Conservation (phyloP, 805 yeast species). For the Kodamaea leandrae region DNA sequence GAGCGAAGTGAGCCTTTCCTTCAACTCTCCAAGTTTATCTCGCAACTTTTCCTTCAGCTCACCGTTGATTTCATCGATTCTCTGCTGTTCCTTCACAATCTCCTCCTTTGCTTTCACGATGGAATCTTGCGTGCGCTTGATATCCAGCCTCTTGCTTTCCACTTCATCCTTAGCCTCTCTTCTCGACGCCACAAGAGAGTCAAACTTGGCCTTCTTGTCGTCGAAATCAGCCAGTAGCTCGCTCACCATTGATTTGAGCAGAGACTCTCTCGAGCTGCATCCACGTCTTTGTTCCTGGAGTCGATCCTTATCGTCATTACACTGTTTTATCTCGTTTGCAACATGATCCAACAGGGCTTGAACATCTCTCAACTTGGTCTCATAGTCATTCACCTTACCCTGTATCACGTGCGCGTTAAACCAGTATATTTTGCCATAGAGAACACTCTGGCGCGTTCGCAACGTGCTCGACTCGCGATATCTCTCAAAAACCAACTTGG, state of each 20-base stretch:
- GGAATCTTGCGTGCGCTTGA: conserved; percentile 10
- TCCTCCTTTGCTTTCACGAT: conserved; percentile 17
- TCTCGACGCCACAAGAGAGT: conserved; percentile 28
- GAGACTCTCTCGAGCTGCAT: conserved; percentile 2
- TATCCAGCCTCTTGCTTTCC: conserved; percentile 17
- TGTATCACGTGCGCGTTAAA: conserved; percentile 35
- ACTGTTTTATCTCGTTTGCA: conserved; percentile 4
- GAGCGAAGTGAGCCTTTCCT: conserved; percentile 17
- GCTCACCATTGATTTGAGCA: conserved; percentile 19
- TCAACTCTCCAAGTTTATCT: conserved; percentile 21
- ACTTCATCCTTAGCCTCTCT: conserved; percentile 14
- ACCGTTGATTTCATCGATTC: conserved; percentile 42
- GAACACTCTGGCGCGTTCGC: conserved; percentile 28
- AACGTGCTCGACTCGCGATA: conserved; percentile 34
- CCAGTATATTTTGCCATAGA: conserved; percentile 45
- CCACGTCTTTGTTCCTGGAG: neutral
- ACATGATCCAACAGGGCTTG: conserved; percentile 6
- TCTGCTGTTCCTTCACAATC: conserved; percentile 32
- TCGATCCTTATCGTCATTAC: conserved; percentile 10
- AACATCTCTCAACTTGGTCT: conserved; percentile 4
- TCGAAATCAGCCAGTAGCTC: conserved; percentile 6
- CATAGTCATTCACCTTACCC: conserved; percentile 19
- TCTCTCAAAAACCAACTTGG: conserved; percentile 29
- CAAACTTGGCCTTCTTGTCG: conserved; percentile 40
- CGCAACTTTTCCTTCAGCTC: conserved; percentile 39